Base-by-base conservation (phyloP, 2,329 filamentous ascomycete genomes). In the Penicillium thymicola region DNA sequence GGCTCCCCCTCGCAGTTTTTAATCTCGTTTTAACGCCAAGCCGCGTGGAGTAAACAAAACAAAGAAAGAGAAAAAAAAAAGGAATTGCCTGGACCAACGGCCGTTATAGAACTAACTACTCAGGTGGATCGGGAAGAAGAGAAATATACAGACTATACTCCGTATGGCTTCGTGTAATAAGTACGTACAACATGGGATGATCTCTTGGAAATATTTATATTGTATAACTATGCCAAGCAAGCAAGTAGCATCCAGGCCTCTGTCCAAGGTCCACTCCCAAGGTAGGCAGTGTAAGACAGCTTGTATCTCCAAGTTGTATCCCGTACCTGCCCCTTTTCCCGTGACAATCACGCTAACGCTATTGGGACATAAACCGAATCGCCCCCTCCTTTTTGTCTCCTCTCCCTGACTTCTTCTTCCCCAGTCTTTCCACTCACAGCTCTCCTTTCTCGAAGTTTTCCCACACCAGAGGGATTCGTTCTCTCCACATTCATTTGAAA, bases 401-500 rank as follows among this genome's bases (percentile, higher is more conserved):
- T 62, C 60, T 58, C 54, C 59, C 34, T 56, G 64, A 61, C 60
- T 60, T 63, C 67, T 64, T 57, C 53, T 60, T 58, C 57, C 59
- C 61, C 58, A 61, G 56, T 58, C 55, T 64, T 36, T 47, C 51
- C 54, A 62, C 38, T 43, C 34, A 28, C 51, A 42, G 44, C 36
- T 25, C 36, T 32, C 45, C 28, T 57, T 47, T 57, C 45, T 64
- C 58, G 67, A 45, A 69, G 69, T 67, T 69, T 73, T 75, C 70
- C 68, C 65, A 65, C 73, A 75, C 74, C 72, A 66, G 73, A 74
- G 70, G 61, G 72, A 69, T 67, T 66, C 58, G 60, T 64, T 68
- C 71, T 74, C 72, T 75, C 71, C 65, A 76, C 74, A 56, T 67
- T 76, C 75, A 58, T 76, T 75, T 71, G 40, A 53, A 70, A 66